Conservation (phyloP, 352 stramenopile genomes). For the Phytophthora megakarya region DNA sequence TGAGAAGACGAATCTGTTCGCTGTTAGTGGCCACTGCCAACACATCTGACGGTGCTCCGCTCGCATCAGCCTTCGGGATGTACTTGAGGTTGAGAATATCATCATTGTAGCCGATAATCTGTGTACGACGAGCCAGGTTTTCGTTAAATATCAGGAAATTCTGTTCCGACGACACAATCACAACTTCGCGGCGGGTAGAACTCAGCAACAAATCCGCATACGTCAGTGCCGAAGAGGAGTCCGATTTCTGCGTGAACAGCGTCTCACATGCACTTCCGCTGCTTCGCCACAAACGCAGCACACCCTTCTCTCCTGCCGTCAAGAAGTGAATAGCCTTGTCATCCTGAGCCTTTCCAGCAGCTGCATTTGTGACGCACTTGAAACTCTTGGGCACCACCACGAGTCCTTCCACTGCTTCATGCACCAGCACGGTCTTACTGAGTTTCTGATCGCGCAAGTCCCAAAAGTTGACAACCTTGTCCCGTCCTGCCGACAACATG, state of each 20-base stretch:
- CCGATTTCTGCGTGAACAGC: slow-evolving; percentile 50
- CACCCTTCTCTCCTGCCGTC: slow-evolving; percentile 92
- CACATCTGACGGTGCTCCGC: slow-evolving; percentile 53
- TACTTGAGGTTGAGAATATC: slow-evolving; percentile 98
- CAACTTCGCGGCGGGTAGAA: slow-evolving; percentile 56
- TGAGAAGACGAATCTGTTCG: slow-evolving; percentile 94
- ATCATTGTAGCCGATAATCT: slow-evolving; percentile 96
- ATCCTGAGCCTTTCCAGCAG: slow-evolving; percentile 38
- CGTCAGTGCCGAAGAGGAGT: slow-evolving; percentile 44
- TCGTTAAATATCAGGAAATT: slow-evolving; percentile 88
- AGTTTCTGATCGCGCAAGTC: slow-evolving; percentile 81
- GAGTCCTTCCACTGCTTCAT: slow-evolving; percentile 96
- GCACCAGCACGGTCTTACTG: slow-evolving; percentile 93
- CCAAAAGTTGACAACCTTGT: slow-evolving; percentile 94
- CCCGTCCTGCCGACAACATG: slow-evolving; percentile 88
- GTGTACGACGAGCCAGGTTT: slow-evolving; percentile 62
- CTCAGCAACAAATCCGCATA: slow-evolving; percentile 69
- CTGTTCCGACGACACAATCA: slow-evolving; percentile 84
- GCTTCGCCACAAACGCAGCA: slow-evolving; percentile 81
- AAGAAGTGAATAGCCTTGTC: slow-evolving; percentile 88
- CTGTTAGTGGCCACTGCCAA: slow-evolving; percentile 97
- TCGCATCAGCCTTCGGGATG: slow-evolving; percentile 71
- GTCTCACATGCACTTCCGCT: slow-evolving; percentile 41
- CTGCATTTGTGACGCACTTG: slow-evolving; percentile 41
- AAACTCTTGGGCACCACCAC: slow-evolving; percentile 81